Base-by-base conservation (phyloP, 148 eudicot genomes). In the Rhododendron henanense region DNA sequence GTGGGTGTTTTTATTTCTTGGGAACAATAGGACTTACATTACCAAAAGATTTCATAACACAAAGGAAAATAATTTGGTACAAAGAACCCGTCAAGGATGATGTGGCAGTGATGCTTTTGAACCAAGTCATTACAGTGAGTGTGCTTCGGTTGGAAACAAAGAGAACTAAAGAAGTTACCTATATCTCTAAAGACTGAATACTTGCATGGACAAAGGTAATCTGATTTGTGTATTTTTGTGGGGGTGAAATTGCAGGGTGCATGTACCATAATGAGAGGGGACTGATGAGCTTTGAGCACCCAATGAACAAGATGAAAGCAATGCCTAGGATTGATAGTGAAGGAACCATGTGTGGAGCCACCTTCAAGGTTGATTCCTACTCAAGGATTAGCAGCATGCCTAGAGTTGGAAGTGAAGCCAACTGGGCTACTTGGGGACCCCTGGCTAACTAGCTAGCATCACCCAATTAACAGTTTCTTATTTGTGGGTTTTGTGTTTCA, bases 311-410 rank as follows among this genome's bases (percentile, higher is more conserved):
- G 89, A 48, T 96, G 90, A 94, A 92, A 86, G 95, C 98, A 23
- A 93, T 96, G 98, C 96, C 98, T 47, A 96, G 98, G 88, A 89
- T 94, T 41, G 98, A 96, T 80, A 96, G 98, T 86, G 98, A 96
- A 87, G 98, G 98, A 1, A 81, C 81, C 47, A 91, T 96, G 92
- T 96, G 98, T 89, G 98, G 98, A 0, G 93, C 98, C 0, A 92
- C 87, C 83, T 96, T 96, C 77, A 94, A 93, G 88, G 98, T 94
- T 81, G 98, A 96, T 89, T 87, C 85, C 1, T 86, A 48, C 84
- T 89, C 96, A 44, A 96, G 90, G 90, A 88, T 88, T n/a, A 76
- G 79, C 14, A 83, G 92, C 88, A 94, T 96, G 92, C 98, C 98
- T 23, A 57, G 98, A 4, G 98, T 94, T 78, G 98, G 98, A 74